These are phyloP conservation scores for Pilasporangium apinafurcum DNA, from an alignment of 352 stramenopile species.

Conservation along the genomic window DNA sequence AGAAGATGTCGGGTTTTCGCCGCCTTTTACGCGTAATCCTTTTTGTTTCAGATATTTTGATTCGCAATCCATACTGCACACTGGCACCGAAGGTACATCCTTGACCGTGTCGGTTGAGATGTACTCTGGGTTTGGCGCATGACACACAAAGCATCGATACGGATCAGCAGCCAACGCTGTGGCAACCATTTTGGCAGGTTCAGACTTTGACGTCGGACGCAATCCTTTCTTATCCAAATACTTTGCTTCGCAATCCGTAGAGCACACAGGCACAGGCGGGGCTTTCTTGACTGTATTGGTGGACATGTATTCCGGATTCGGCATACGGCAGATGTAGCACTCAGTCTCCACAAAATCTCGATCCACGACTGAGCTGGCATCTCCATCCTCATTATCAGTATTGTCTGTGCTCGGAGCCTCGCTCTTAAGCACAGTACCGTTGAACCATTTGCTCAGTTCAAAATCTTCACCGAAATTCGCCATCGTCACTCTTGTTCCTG, in stretches of 20 bases:
- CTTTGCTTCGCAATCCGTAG: conserved; percentile 38
- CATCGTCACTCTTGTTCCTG: conserved; percentile 10
- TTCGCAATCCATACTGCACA: conserved; percentile 72
- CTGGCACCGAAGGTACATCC: conserved; percentile 35
- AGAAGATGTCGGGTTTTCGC: too few species aligned
- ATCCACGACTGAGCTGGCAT: conserved; percentile 8
- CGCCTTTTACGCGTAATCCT: conserved; percentile 13
- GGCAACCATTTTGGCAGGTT: conserved; percentile 5
- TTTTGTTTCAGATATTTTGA: conserved; percentile 27
- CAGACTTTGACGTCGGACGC: conserved; percentile 15
- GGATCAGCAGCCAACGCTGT: conserved; percentile 9
- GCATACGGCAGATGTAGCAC: conserved; percentile 53
- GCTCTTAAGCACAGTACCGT: conserved; percentile 20
- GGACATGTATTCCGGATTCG: conserved; percentile 60
- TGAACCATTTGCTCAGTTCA: conserved; percentile 82
- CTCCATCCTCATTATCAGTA: conserved; percentile 33
- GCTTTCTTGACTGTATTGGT: conserved; percentile 49
- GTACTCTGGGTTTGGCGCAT: conserved; percentile 51
- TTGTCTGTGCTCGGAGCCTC: conserved; percentile 31
- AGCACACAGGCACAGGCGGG: conserved; percentile 54
- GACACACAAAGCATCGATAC: conserved; percentile 60
- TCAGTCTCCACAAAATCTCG: conserved; percentile 17
- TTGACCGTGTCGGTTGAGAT: conserved; percentile 53
- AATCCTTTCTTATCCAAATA: conserved; percentile 52
- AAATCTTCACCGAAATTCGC: conserved; percentile 49